Evolutionary conservation across 2,329 filamentous ascomycete species (phyloP).

Genomic region (Lasiodiplodia hormozganensis): DNA sequence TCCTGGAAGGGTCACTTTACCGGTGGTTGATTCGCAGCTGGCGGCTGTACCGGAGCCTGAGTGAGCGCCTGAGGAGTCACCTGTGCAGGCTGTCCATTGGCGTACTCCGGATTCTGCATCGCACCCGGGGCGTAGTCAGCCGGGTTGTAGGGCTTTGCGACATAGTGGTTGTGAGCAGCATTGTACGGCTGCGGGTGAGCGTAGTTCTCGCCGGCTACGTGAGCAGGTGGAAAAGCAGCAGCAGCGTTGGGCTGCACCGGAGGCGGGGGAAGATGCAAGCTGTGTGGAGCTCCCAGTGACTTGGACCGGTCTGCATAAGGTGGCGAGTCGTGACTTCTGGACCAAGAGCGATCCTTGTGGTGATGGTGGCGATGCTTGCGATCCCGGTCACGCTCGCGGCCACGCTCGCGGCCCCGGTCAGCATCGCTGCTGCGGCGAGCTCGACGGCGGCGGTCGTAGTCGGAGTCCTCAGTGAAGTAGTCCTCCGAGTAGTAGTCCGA

Average conservation of each 20-base stretch:
- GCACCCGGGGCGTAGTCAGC: conserved; percentile 35
- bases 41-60: not conserved
- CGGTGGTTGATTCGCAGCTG: not conserved
- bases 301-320: not conserved
- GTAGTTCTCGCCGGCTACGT: conserved; percentile 40
- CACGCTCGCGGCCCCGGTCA: conserved; percentile 7
- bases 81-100: conserved; percentile 2
- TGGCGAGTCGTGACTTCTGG: not conserved
- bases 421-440: conserved; percentile 9
- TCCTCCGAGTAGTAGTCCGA: conserved; percentile 30
- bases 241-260: conserved; percentile 34
- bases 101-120: not conserved
- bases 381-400: conserved; percentile 16
- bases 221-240: conserved; percentile 41
- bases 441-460: conserved; percentile 19
- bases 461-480: conserved; percentile 29
- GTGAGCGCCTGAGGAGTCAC: conserved; percentile 8
- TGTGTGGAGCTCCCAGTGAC: not conserved
- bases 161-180: conserved; percentile 9
- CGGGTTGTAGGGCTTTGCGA: conserved; percentile 41
- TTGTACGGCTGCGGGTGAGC: conserved; percentile 27
- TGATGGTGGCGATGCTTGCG: conserved; percentile 15
- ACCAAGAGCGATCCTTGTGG: conserved; percentile 6
- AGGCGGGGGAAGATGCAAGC: conserved; percentile 37
- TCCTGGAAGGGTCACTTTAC: not conserved